These are phyloP conservation scores for Aureobasidium sp. DNA, from an alignment of 2,329 filamentous ascomycete species.

Conservation along the genomic window DNA sequence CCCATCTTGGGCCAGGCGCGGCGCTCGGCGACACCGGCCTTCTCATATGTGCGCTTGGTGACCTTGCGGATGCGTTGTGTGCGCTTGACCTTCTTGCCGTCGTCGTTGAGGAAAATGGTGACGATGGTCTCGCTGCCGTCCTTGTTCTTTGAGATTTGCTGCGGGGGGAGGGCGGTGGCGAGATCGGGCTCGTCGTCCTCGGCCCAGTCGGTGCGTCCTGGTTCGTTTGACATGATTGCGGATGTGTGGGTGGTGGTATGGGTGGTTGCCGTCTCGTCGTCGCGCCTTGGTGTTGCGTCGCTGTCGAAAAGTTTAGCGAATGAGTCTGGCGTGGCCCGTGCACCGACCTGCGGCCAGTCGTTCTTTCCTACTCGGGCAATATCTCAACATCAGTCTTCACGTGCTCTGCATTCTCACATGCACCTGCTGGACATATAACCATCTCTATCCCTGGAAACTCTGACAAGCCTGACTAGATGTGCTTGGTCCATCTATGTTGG, in stretches of 20 bases:
- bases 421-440: background rate
- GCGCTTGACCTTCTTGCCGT: slow-evolving; percentile 93
- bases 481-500: background rate
- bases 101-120: slow-evolving; percentile 82
- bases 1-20: slow-evolving; percentile 93
- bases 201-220: slow-evolving; percentile 70
- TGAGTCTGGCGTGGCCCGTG: background rate
- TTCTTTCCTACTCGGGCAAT: background rate
- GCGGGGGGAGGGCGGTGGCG: slow-evolving; percentile 74
- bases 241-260: slow-evolving; percentile 1
- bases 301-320: slow-evolving; percentile 12
- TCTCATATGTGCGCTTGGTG: slow-evolving; percentile 78
- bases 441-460: background rate
- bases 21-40: slow-evolving; percentile 92
- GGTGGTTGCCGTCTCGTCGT: background rate
- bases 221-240: slow-evolving; percentile 20
- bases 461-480: background rate
- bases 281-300: background rate
- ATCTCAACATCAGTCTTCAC: background rate
- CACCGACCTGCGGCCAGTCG: background rate
- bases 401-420: background rate
- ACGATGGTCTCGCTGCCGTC: slow-evolving; percentile 96
- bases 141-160: slow-evolving; percentile 90
- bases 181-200: slow-evolving; percentile 78
- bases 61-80: slow-evolving; percentile 90